phyloP scores from a whole-genome alignment of 208 protist genomes.

The Kentomonas sorsogonicus region DNA sequence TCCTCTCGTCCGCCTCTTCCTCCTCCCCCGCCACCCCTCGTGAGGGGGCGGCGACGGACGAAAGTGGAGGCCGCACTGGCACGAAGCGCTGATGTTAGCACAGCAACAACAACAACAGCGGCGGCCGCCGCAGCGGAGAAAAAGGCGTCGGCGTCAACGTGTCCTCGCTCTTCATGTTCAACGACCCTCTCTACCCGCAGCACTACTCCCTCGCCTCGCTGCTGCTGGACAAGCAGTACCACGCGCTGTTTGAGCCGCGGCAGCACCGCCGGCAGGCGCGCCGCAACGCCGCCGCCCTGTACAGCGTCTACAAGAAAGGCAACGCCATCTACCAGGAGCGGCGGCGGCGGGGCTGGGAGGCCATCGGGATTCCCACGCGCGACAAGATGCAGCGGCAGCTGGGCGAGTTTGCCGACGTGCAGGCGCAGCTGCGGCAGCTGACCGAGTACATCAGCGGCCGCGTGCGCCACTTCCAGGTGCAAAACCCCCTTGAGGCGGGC shows the following conservation, averaged over 20 bases:
- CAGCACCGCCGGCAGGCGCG: constrained; percentile 30
- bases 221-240: constrained; percentile 50
- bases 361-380: constrained; percentile 48
- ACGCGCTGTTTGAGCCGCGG: constrained; percentile 33
- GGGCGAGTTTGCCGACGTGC: too few relatives aligned
- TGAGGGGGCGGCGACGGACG: background rate
- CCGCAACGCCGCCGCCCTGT: constrained; percentile 17
- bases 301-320: constrained; percentile 26
- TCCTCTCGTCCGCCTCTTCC: background rate
- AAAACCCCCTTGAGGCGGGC: too few relatives aligned
- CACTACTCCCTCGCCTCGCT: constrained; percentile 36
- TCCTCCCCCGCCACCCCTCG: background rate
- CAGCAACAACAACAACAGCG: background rate
- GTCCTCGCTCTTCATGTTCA: too few relatives aligned
- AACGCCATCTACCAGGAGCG: constrained; percentile 31
- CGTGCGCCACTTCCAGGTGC: too few relatives aligned
- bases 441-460: too few relatives aligned
- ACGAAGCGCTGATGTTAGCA: background rate
- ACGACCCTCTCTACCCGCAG: constrained; percentile 25
- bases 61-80: background rate
- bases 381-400: too few relatives aligned
- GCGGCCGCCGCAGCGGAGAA: background rate
- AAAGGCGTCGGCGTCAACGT: background rate
- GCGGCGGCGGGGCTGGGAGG: constrained; percentile 45
- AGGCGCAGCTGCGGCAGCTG: too few relatives aligned